These are phyloP conservation scores for Phytophthora vignae DNA, from an alignment of 352 stramenopile species.

Conservation along the genomic window DNA sequence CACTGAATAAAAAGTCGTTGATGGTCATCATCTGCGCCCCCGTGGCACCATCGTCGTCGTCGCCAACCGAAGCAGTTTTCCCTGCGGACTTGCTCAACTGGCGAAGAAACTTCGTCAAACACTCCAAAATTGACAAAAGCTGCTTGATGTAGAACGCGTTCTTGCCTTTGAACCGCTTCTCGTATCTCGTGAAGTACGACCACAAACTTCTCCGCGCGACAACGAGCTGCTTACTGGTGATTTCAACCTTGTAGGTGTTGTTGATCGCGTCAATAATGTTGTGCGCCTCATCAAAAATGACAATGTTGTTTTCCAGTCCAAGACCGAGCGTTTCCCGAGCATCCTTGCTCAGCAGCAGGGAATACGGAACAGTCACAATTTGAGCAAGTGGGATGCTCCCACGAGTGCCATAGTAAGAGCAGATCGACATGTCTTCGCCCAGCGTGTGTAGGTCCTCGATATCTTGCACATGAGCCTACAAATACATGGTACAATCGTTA, in stretches of 20 bases:
- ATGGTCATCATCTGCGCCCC: constrained; percentile 79
- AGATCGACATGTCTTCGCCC: constrained; percentile 92
- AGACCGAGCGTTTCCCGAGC: constrained; percentile 92
- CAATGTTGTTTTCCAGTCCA: constrained; percentile 87
- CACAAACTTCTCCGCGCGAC: constrained; percentile 78
- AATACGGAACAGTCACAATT: constrained; percentile 93
- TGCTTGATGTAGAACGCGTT: constrained; percentile 93
- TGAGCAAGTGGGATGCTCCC: constrained; percentile 92
- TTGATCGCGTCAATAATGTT: constrained; percentile 98
- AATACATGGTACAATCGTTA: background rate
- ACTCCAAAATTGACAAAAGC: constrained; percentile 78
- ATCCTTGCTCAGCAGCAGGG: constrained; percentile 92
- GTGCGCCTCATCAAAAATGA: constrained; percentile 99
- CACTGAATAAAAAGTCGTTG: constrained; percentile 89
- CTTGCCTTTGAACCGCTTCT: constrained; percentile 87
- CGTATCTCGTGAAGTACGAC: constrained; percentile 90
- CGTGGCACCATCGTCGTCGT: constrained; percentile 34
- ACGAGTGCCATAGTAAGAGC: constrained; percentile 97
- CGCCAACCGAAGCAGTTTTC: constrained; percentile 3
- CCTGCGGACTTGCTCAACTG: constrained; percentile 45
- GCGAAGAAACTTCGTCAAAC: constrained; percentile 81
- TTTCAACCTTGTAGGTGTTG: constrained; percentile 86
- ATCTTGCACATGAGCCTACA: constrained; percentile 88
- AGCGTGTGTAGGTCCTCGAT: constrained; percentile 96
- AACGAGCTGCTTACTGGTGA: constrained; percentile 81